Evolutionary conservation across 2,329 filamentous ascomycete genomes (phyloP), one percentile per base, ranked within the genome.

Genomic region (Pseudogymnoascus sp.): DNA sequence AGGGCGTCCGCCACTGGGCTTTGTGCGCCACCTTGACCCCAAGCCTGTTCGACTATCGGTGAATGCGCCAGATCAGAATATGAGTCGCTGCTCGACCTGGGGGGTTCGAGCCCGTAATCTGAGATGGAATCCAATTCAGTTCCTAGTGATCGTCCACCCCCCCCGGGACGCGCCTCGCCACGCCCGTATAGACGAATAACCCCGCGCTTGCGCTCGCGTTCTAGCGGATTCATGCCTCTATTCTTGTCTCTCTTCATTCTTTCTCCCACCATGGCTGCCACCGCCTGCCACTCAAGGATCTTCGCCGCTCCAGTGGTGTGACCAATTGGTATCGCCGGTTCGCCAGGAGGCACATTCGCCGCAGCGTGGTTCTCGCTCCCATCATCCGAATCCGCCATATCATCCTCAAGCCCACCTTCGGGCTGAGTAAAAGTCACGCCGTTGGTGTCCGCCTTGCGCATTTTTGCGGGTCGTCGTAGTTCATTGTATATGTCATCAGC

Each of bases 261-360:
- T 72, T 79, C 68, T 64, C 75, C 63, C 35, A 90, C 85, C 71
- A 97, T 72, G 66, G 81, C 76, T 72, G 80, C 76, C 62, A 95
- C 91, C 0, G 86, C 82, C 0, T 82, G 82, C 86, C 89, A 92
- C 56, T 83, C 80, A 29, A 97, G 78, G 16, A 97, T 79, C 66
- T 92, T 84, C 61, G 95, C 90, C 1, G 92, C 92, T n/a, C 91
- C 85, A 0, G 93, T 97, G 0, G 91, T 96, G 71, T 97, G 93
- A 68, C 96, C 90, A 29, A 87, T 84, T 0, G 91, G 90, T 63
- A 96, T 90, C 1, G 88, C 84, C 13, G 89, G 83, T 67, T 86
- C 82, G 56, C 85, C 86, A 1, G 82, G 81, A 11, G 76, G 77
- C 6, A 83, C 81, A 10, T 79, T 76, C 6, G 71, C 67, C 63